phyloP scores from a whole-genome alignment of 1,139 yeast species.

The Yamadazyma membranifaciens region DNA sequence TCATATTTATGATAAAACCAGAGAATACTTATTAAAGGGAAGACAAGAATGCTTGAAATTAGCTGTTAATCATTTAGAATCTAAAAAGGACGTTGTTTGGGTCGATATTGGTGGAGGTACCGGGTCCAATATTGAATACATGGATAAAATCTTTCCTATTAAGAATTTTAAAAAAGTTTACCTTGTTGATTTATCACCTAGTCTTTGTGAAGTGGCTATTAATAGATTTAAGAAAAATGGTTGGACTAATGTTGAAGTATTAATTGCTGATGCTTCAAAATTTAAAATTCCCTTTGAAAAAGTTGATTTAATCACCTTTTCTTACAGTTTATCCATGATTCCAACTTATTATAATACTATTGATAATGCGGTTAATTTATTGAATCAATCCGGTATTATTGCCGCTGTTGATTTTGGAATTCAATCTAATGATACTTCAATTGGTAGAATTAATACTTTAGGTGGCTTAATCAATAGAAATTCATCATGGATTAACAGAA shows the following conservation, averaged over 20 bases:
- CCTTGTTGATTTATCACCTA: constrained; percentile 73
- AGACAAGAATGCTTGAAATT: constrained; percentile 62
- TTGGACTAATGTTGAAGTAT: constrained; percentile 66
- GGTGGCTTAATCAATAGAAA: constrained; percentile 74
- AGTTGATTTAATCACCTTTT: constrained; percentile 68
- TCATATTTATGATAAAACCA: constrained; percentile 67
- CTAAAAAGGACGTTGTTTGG: constrained; percentile 58
- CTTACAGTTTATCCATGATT: constrained; percentile 81
- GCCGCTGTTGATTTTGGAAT: constrained; percentile 82
- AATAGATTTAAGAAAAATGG: constrained; percentile 49
- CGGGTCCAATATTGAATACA: constrained; percentile 75
- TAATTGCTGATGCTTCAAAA: constrained; percentile 75
- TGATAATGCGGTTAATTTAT: constrained; percentile 58
- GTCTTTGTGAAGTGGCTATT: constrained; percentile 69
- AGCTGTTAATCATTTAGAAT: constrained; percentile 54
- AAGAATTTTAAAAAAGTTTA: constrained; percentile 62
- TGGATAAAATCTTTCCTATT: constrained; percentile 57
- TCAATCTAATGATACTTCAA: constrained; percentile 60
- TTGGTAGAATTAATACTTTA: constrained; percentile 71
- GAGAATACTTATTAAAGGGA: constrained; percentile 65
- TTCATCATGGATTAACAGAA: constrained; percentile 72
- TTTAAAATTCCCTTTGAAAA: constrained; percentile 47
- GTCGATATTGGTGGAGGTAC: constrained; percentile 87
- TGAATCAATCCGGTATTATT: constrained; percentile 57
- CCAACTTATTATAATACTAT: constrained; percentile 80